phyloP scores from a whole-genome alignment of 2,329 filamentous ascomycete genomes.

The Stemphylium vesicarium region DNA sequence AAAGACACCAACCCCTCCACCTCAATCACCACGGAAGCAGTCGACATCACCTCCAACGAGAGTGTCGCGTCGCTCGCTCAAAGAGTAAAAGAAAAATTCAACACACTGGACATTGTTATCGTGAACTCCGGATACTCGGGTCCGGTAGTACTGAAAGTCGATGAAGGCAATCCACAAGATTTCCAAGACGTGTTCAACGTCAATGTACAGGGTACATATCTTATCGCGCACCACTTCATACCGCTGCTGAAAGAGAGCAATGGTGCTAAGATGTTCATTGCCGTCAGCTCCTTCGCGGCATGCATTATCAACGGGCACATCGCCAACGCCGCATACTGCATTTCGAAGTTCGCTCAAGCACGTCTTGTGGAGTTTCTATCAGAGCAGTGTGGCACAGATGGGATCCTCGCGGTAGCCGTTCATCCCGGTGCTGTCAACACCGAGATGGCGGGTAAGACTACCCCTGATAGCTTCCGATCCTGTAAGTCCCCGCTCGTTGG shows the following conservation, averaged over 20 bases:
- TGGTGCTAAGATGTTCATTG: slow-evolving; percentile 33
- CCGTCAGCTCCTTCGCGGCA: slow-evolving; percentile 38
- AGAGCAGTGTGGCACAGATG: slow-evolving; percentile 33
- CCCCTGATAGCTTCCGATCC: slow-evolving; percentile 33
- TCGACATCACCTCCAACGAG: slow-evolving; percentile 39
- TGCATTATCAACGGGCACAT: slow-evolving; percentile 49
- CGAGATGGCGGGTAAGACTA: slow-evolving; percentile 33
- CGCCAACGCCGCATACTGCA: slow-evolving; percentile 46
- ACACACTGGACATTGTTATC: slow-evolving; percentile 46
- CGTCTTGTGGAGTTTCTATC: slow-evolving; percentile 34
- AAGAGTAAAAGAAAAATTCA: slow-evolving; percentile 28
- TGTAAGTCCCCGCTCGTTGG: slow-evolving; percentile 23
- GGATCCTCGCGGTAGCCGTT: slow-evolving; percentile 32
- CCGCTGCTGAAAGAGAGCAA: slow-evolving; percentile 29
- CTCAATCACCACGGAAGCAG: slow-evolving; percentile 8
- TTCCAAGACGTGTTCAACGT: slow-evolving; percentile 47
- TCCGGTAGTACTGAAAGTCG: slow-evolving; percentile 41
- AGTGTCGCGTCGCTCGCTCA: slow-evolving; percentile 34
- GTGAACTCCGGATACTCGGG: slow-evolving; percentile 50
- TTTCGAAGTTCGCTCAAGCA: slow-evolving; percentile 40
- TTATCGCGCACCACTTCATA: slow-evolving; percentile 46
- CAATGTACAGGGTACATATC: slow-evolving; percentile 49
- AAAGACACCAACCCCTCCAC: slow-evolving; percentile 14
- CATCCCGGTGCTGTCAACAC: slow-evolving; percentile 43
- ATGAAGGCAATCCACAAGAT: slow-evolving; percentile 41